A percentile compares a stretch with the other conserved stretches of the same genome.
These are phyloP conservation scores for Syzygium syzygioides DNA, from an alignment of 441 rosid genomes.

Conservation along the genomic window DNA sequence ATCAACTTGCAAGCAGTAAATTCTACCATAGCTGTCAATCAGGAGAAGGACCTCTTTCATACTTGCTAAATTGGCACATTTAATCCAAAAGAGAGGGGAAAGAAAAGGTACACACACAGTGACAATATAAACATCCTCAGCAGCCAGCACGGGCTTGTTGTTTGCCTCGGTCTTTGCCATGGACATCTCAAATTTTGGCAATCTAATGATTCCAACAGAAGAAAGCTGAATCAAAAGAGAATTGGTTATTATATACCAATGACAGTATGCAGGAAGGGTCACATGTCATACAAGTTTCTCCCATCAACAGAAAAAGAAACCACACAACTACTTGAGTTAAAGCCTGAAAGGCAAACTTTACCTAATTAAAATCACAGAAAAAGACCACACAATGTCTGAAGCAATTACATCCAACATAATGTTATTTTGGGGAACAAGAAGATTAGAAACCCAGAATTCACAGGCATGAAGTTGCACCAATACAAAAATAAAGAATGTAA, in stretches of 20 bases:
- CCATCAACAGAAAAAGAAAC: background rate
- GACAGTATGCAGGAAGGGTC: background rate
- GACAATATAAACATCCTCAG: conserved; percentile 77
- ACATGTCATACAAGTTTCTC: background rate
- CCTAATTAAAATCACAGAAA: background rate
- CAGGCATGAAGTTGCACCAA: background rate
- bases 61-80: background rate
- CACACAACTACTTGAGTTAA: background rate
- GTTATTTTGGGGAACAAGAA: background rate
- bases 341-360: background rate
- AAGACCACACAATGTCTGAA: background rate
- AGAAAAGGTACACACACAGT: conserved; percentile 63
- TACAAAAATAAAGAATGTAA: background rate
- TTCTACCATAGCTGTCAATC: conserved; percentile 84
- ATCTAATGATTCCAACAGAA: conserved; percentile 76
- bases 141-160: conserved; percentile 84
- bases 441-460: background rate
- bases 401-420: background rate
- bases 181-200: conserved; percentile 95
- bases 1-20: conserved; percentile 97
- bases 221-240: conserved; percentile 68
- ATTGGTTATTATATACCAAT: conserved; percentile 15
- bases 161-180: conserved; percentile 87
- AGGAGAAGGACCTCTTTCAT: background rate
- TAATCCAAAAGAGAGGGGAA: background rate